phyloP scores from a whole-genome alignment of 116 monocot genomes.

The Trichopus zeylanicus region DNA sequence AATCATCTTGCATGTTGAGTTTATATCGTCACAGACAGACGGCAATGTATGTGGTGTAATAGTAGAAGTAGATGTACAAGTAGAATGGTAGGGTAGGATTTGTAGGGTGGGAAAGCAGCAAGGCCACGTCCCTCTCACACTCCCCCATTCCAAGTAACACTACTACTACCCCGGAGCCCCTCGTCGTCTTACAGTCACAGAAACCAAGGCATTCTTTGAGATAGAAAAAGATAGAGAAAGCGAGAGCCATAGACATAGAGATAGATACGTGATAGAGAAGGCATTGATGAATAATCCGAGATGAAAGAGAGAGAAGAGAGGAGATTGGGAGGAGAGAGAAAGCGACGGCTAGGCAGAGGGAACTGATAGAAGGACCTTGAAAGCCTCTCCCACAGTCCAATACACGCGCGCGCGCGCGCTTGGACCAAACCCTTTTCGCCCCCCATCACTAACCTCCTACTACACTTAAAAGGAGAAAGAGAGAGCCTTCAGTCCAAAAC shows the following conservation, averaged over 20 bases:
- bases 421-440: too few relatives aligned
- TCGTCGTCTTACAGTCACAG: conserved; percentile 30
- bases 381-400: conserved; percentile 7
- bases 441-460: conserved; percentile 12
- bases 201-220: conserved; percentile 16
- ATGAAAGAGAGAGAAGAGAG: too few relatives aligned
- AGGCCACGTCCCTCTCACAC: conserved; percentile 50
- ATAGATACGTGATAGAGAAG: too few relatives aligned
- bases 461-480: too few relatives aligned
- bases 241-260: too few relatives aligned
- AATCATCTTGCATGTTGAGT: too few relatives aligned
- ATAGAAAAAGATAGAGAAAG: too few relatives aligned
- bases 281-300: too few relatives aligned
- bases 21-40: too few relatives aligned
- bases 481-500: too few relatives aligned
- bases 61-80: background rate
- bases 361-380: conserved; percentile 64
- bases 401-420: conserved; percentile 25
- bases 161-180: conserved; percentile 18
- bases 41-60: too few relatives aligned
- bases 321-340: too few relatives aligned
- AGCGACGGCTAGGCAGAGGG: conserved; percentile 53
- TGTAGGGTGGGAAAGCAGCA: conserved; percentile 21
- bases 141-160: conserved; percentile 22
- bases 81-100: conserved; percentile 21